Base-by-base conservation (phyloP, 208 protist species). In the Acanthamoeba healyi region DNA sequence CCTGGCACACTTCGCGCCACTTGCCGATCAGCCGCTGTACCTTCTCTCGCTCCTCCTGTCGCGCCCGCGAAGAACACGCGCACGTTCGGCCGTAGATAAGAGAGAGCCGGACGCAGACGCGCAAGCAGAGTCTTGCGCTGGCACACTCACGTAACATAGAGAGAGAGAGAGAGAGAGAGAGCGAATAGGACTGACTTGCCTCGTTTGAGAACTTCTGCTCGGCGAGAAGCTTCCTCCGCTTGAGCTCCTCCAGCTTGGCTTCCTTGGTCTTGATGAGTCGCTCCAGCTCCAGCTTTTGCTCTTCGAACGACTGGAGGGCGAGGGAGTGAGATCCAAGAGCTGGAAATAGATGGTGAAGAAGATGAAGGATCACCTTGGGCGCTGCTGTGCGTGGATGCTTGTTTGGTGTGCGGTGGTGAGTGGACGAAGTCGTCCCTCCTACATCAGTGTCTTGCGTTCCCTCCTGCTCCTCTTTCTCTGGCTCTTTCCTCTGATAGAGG, bases 191-290 rank as follows among this genome's bases (percentile, higher is more conserved):
- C 56, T 17, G 5, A 54, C 44, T 49, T 12, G 46, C 70, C 70
- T 79, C 38, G 40, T 79, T 79, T 5, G 70, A 79, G 26, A 79
- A 79, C 70, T 46, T 79, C 70, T 79, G 38, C 70, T 79, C 70
- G 24, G 70, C 70, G 3, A 79, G 40, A 0, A 79, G 70, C 40
- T 46, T 40, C 70, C 46, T 79, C 0, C 70, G 32, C 40, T 79
- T 46, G 70, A 79, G 70, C 40, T 79, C 70, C 1, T 26, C 70
- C 36, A 79, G 70, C 36, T 79, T 79, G 9, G 70, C 70, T 24
- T 79, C 70, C 24, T 79, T 79, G 24, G 70, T 24, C 40, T 79
- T 79, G 40, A 79, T 26, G 5, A 10, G 17, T 36, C 70, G 70
- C 70, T 79, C 70, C 32, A 79, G 36, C 40, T 79, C 70, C 12